Base-by-base conservation (phyloP, 371 early-diverging fungal genomes). In the Rozella allomycis region DNA sequence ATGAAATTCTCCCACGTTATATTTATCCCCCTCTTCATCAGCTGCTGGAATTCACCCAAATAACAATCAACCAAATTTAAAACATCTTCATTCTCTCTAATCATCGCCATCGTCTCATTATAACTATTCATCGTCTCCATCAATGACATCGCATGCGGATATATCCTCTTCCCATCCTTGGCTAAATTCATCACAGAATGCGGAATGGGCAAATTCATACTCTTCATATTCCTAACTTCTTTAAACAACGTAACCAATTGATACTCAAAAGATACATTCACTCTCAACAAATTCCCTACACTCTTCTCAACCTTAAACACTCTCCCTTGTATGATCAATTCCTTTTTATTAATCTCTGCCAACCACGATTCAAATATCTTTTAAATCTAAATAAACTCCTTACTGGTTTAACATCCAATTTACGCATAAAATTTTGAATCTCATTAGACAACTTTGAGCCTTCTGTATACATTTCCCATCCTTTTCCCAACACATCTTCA, bases 91-190 rank as follows among this genome's bases (percentile, higher is more conserved):
- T 83, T 73, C 30, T 70, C 70, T 25, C 72, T 65, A 31, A 86
- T 60, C 39, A 72, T 71, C 35, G 70, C 63, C 23, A 79, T 60
- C 7, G 86, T 76, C 46, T 86, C 83, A 13, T 72, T 68, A 44
- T 88, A 96, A 17, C 84, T 85, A 17, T 90, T 58, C 10, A 88
- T 74, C 1, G 90, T 79, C 46, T 94, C 94, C 61, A 71, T 83
- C 33, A 97, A 47, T 31, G 82, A 78, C 20, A 97, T 90, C 19
- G 94, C 96, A 52, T 77, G 88, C 3, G 96, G 97, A 54, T 94
- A 93, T 4, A 94, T 83, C 12, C 85, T 70, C 48, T 85, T 85
- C 27, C 83, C 91, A 38, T 93, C 93, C 47, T 87, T 86, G 22
- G 90, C 86, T 17, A 84, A 65, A 46, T 77, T 80, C 29, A 75